Percentiles rank a stretch among this genome's conserved stretches.
These are phyloP conservation scores for Geotrichum cucujoidarum DNA, from an alignment of 1,139 yeast species.

Conservation along the genomic window DNA sequence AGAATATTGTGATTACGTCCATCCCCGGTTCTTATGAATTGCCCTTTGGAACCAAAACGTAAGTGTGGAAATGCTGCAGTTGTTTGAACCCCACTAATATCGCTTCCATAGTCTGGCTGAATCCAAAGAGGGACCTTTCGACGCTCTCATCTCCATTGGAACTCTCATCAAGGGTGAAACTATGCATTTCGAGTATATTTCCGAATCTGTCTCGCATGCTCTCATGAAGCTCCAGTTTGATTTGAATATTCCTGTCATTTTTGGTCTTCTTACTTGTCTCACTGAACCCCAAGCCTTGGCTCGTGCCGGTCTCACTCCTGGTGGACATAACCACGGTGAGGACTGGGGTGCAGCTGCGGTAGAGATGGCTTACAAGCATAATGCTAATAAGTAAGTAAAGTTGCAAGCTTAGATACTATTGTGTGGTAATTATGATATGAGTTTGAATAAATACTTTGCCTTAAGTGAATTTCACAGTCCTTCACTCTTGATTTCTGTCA, in stretches of 20 bases:
- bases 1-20: conserved; percentile 71
- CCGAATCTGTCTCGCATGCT: conserved; percentile 83
- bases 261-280: conserved; percentile 87
- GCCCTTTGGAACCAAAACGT: conserved; percentile 65
- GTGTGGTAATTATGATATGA: background rate
- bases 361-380: conserved; percentile 56
- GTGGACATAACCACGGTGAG: conserved; percentile 88
- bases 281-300: conserved; percentile 91
- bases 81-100: background rate
- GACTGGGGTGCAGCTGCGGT: conserved; percentile 99
- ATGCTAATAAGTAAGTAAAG: conserved; percentile 10
- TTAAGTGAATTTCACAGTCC: background rate
- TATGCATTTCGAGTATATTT: conserved; percentile 96
- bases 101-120: conserved; percentile 41
- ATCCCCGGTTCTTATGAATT: conserved; percentile 95
- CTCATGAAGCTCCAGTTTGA: conserved; percentile 77
- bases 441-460: background rate
- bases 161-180: conserved; percentile 93
- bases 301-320: conserved; percentile 82
- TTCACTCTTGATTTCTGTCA: background rate
- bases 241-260: conserved; percentile 72
- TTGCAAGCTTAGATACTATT: background rate
- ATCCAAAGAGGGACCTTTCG: conserved; percentile 49
- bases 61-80: no score
- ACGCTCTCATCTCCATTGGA: conserved; percentile 91